These are phyloP conservation scores for Pseudogymnoascus sp. DNA, from an alignment of 2,329 filamentous ascomycete species.

Conservation along the genomic window DNA sequence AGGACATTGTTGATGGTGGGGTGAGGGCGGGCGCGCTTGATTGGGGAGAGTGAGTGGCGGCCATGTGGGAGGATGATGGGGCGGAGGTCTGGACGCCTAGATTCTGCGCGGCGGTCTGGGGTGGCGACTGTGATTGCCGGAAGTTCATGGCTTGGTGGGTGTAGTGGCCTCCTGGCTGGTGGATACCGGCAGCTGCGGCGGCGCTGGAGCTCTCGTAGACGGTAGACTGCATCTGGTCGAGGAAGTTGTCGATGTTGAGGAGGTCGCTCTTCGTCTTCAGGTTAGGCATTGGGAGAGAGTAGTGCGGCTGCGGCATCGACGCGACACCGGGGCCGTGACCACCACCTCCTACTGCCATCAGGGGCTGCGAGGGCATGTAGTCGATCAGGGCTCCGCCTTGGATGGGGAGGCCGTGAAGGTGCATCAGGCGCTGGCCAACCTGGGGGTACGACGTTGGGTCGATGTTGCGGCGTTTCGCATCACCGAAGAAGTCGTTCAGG, in stretches of 20 bases:
- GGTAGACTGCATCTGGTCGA: slow-evolving; percentile 92
- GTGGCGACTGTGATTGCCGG: slow-evolving; percentile 49
- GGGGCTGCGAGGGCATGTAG: slow-evolving; percentile 45
- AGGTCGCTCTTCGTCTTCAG: slow-evolving; percentile 90
- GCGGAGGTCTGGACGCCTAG: slow-evolving; percentile 29
- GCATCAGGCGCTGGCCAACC: slow-evolving; percentile 80
- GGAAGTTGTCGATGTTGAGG: slow-evolving; percentile 85
- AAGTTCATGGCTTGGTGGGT: slow-evolving; percentile 45
- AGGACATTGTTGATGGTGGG: slow-evolving; percentile 66
- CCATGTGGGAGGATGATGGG: slow-evolving; percentile 48
- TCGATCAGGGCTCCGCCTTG: slow-evolving; percentile 46
- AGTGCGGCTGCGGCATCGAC: slow-evolving; percentile 62
- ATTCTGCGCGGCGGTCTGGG: slow-evolving; percentile 28
- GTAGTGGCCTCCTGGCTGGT: slow-evolving; percentile 64
- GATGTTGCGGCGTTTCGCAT: slow-evolving; percentile 83
- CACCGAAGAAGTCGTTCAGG: slow-evolving; percentile 88
- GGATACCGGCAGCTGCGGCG: slow-evolving; percentile 68
- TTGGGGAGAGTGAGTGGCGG: slow-evolving; percentile 51
- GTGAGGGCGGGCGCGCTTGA: slow-evolving; percentile 63
- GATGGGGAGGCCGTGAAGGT: slow-evolving; percentile 63
- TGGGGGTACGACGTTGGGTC: slow-evolving; percentile 85
- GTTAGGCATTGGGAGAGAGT: slow-evolving; percentile 81
- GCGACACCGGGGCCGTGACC: slow-evolving; percentile 37
- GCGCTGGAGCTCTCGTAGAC: slow-evolving; percentile 89
- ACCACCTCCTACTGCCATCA: slow-evolving; percentile 47